Conservation (phyloP, 305 asterid genomes). For the Monarda citriodora region DNA sequence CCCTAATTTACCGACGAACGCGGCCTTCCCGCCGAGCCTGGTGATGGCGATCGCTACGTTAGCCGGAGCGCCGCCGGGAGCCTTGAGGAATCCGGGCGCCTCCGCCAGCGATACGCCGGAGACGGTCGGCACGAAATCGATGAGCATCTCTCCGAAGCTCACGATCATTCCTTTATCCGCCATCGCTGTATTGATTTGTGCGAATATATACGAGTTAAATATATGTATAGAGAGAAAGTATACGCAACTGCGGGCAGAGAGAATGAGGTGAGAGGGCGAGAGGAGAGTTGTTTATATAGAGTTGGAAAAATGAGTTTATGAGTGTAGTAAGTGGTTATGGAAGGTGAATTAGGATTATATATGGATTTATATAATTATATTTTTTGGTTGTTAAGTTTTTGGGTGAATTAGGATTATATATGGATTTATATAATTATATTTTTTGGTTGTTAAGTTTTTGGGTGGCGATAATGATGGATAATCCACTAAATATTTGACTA, state of each 20-base stretch:
- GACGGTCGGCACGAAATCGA: conserved; percentile 87
- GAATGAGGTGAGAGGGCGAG: neutral
- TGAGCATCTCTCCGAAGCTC: conserved; percentile 94
- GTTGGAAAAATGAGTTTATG: conserved; percentile 1
- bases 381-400: conserved; percentile 8
- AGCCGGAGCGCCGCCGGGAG: conserved; percentile 94
- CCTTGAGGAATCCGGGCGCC: conserved; percentile 88
- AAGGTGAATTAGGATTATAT: neutral
- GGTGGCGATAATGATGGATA: conserved; percentile 28
- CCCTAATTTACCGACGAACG: conserved; percentile 85
- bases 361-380: neutral
- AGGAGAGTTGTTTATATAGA: conserved; percentile 22
- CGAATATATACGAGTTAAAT: conserved; percentile 6
- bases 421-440: neutral
- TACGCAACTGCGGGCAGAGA: neutral
- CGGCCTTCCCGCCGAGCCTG: conserved; percentile 75
- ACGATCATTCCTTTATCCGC: conserved; percentile 48
- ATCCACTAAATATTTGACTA: too few species aligned
- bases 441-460: conserved; percentile 7
- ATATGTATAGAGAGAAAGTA: neutral
- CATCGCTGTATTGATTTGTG: conserved; percentile 26
- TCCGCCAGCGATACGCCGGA: conserved; percentile 94
- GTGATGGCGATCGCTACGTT: conserved; percentile 90
- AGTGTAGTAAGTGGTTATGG: conserved; percentile 3
- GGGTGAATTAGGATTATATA: conserved; percentile 1